Conservation (phyloP, 176 grass and related monocot genomes). For the Rhynchospora pubera region DNA sequence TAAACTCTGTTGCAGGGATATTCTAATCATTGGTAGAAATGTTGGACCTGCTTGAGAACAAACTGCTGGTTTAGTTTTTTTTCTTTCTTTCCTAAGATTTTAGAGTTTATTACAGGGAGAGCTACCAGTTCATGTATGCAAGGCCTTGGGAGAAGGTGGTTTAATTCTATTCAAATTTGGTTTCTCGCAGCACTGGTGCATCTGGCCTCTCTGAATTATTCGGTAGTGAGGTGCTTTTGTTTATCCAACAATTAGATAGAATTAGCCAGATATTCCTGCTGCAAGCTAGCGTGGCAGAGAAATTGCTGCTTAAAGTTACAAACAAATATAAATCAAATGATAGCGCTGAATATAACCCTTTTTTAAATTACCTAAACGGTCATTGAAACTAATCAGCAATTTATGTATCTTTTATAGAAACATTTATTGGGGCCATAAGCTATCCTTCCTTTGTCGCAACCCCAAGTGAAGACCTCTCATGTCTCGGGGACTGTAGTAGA, state of each 20-base stretch:
- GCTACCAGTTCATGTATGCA: conserved; percentile 64
- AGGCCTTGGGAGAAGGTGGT: conserved; percentile 67
- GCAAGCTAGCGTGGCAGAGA: background rate
- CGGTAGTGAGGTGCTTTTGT: conserved; percentile 27
- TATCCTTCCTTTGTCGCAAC: conserved; percentile 6
- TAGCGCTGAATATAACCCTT: background rate
- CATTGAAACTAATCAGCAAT: background rate
- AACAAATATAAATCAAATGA: background rate
- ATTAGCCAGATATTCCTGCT: background rate
- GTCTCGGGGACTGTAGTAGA: too few relatives aligned
- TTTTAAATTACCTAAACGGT: background rate
- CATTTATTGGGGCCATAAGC: too few relatives aligned
- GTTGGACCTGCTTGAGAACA: background rate
- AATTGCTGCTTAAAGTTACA: background rate
- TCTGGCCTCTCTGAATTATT: conserved; percentile 48
- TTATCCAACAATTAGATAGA: background rate
- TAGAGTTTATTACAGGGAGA: conserved; percentile 40
- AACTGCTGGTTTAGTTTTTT: background rate
- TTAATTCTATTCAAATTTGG: conserved; percentile 62
- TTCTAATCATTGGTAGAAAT: background rate
- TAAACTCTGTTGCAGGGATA: too few relatives aligned
- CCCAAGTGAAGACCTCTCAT: too few relatives aligned
- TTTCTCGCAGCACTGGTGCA: conserved; percentile 33
- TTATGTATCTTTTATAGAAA: background rate
- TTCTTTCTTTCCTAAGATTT: background rate